Evolutionary conservation across 2,329 filamentous ascomycete genomes (phyloP), one percentile per base, ranked within the genome.

Genomic region (Cladosporium sp.): DNA sequence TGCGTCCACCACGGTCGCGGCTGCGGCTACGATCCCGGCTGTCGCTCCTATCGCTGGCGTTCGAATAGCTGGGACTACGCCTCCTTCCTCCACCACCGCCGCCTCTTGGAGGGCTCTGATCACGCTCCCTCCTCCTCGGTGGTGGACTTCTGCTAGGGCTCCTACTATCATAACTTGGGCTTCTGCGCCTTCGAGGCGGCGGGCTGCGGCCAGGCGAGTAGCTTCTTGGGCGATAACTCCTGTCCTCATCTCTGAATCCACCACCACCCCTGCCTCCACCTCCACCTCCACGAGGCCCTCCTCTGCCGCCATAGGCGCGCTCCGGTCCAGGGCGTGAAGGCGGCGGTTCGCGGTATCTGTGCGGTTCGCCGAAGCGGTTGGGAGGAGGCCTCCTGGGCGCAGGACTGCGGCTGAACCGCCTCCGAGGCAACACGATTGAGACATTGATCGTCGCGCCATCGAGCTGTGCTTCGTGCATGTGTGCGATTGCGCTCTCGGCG

Each of bases 391-490:
- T 83, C 54, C 88, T 85, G 5, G 83, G 83, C 1, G 90, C 90
- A 15, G 92, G 92, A 47, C 88, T 85, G 17, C 85, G 86, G 6
- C 90, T 92, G 69, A 96, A 90, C 66, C 91, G 90, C 68, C 89
- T 86, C 51, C 89, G 85, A 0, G 91, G 91, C 37, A 96, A 80
- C 25, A 96, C 90, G 65, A 97, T 94, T 45, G 90, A 94, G 51
- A 97, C 92, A 69, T 88, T 88, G 69, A 97, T 87, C 39, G 86
- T 81, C 20, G 87, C 85, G 54, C 92, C 92, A 73, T 97, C 92
- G 28, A 96, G 78, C 70, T 96, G 90, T n/a, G 90, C 91, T 76
- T 99, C 94, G 74, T 99, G 94, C 94, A 99, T 97, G 72, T 96
- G 90, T 17, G 92, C 86, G 66, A 97, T 95, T 28, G 94, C 94